Evolutionary conservation across 164 flowering plant genomes (phyloP).

Genomic region (Taxillus chinensis): DNA sequence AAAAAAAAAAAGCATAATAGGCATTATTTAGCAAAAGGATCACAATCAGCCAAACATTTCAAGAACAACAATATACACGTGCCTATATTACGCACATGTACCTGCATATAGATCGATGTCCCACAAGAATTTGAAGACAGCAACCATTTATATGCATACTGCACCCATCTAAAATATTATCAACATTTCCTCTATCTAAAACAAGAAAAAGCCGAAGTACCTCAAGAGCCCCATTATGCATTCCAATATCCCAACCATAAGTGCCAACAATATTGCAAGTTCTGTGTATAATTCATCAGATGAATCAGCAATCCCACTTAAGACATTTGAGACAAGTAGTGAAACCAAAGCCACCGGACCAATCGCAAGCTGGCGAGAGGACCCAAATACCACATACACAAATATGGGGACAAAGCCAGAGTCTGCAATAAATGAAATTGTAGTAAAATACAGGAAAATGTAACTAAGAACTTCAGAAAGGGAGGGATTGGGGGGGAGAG

Average conservation of each 20-base stretch:
- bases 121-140: too few relatives aligned
- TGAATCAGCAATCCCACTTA: conserved; percentile 60
- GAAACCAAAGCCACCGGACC: conserved; percentile 98
- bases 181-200: neutral
- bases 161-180: neutral
- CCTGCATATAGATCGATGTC: too few relatives aligned
- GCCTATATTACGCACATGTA: too few relatives aligned
- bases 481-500: too few relatives aligned
- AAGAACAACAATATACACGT: too few relatives aligned
- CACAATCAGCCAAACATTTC: too few relatives aligned
- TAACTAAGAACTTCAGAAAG: neutral
- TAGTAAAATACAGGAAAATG: neutral
- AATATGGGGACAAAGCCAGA: conserved; percentile 88
- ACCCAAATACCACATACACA: conserved; percentile 88
- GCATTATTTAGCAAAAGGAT: too few relatives aligned
- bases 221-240: conserved; percentile 87
- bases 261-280: conserved; percentile 82
- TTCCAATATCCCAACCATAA: conserved; percentile 92
- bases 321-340: conserved; percentile 85
- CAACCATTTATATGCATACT: neutral
- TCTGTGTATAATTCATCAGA: conserved; percentile 74
- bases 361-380: conserved; percentile 96
- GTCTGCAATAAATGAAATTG: conserved; percentile 31
- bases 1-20: too few relatives aligned
- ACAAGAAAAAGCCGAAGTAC: conserved; percentile 20